phyloP scores from a whole-genome alignment of 2,329 filamentous ascomycete genomes.

The Metarhizium album region DNA sequence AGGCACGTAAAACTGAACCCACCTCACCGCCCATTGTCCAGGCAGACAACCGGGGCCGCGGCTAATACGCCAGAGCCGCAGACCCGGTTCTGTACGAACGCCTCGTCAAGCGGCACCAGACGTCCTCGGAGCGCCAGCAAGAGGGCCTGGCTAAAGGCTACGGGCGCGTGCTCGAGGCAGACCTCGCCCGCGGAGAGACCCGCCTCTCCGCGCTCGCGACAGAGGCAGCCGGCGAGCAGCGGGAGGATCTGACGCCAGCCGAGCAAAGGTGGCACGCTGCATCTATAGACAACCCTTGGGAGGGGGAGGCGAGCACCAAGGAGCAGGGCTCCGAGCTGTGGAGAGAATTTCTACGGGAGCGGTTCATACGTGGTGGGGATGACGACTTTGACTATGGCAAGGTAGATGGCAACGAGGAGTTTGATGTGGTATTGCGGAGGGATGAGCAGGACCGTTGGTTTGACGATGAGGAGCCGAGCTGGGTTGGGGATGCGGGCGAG shows the following conservation, averaged over 20 bases:
- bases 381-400: conserved; percentile 64
- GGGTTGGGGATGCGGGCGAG: conserved; percentile 44
- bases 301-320: conserved; percentile 27
- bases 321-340: conserved; percentile 60
- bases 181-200: conserved; percentile 65
- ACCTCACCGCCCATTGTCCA: background rate
- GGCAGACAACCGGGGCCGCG: background rate
- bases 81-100: conserved; percentile 77
- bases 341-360: conserved; percentile 58
- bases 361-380: conserved; percentile 67
- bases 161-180: conserved; percentile 66
- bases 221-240: conserved; percentile 5
- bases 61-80: conserved; percentile 11
- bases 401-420: conserved; percentile 63
- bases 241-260: background rate
- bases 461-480: conserved; percentile 64
- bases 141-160: conserved; percentile 69
- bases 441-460: conserved; percentile 68
- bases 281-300: conserved; percentile 15
- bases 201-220: conserved; percentile 48
- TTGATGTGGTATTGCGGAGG: conserved; percentile 50
- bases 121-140: conserved; percentile 58
- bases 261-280: background rate
- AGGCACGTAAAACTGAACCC: no score
- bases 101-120: conserved; percentile 67